Evolutionary conservation across 2,329 filamentous ascomycete species (phyloP).

Genomic region (Aureobasidium sp.): DNA sequence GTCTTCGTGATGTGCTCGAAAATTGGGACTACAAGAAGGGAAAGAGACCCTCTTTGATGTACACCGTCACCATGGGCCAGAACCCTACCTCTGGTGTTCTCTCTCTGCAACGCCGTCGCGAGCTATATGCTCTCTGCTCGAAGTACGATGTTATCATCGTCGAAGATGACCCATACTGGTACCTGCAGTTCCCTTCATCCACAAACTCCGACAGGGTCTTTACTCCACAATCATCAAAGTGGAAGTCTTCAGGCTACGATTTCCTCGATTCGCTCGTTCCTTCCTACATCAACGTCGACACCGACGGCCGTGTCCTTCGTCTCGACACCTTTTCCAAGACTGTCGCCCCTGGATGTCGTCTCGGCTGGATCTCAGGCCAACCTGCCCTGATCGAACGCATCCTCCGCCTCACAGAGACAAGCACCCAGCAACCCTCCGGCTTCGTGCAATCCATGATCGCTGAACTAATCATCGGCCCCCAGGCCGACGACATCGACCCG

Average conservation of each 20-base stretch:
- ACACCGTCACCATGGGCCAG: slow-evolving; percentile 86
- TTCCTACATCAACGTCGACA: slow-evolving; percentile 73
- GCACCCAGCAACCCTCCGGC: slow-evolving; percentile 80
- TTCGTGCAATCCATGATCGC: slow-evolving; percentile 81
- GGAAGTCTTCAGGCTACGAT: slow-evolving; percentile 55
- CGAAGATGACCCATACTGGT: slow-evolving; percentile 96
- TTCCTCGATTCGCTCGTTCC: slow-evolving; percentile 80
- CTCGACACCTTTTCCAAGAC: slow-evolving; percentile 94
- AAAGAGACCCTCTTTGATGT: slow-evolving; percentile 72
- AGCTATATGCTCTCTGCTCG: slow-evolving; percentile 72
- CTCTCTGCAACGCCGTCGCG: slow-evolving; percentile 62
- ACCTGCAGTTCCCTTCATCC: slow-evolving; percentile 77
- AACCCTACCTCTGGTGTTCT: slow-evolving; percentile 77
- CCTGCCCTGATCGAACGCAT: slow-evolving; percentile 69
- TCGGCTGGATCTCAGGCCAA: slow-evolving; percentile 86
- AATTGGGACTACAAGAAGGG: slow-evolving; percentile 74
- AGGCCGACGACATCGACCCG: slow-evolving; percentile 30
- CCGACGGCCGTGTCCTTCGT: slow-evolving; percentile 77
- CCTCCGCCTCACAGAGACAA: slow-evolving; percentile 63
- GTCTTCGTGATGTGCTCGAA: slow-evolving; percentile 66
- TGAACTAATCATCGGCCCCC: slow-evolving; percentile 64
- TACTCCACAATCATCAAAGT: slow-evolving; percentile 20
- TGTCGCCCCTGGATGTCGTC: slow-evolving; percentile 76
- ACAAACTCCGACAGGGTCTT: slow-evolving; percentile 28
- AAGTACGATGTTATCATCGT: slow-evolving; percentile 84